These are phyloP conservation scores for Zancudomyces culisetae DNA, from an alignment of 371 early-diverging fungal species.

Conservation along the genomic window DNA sequence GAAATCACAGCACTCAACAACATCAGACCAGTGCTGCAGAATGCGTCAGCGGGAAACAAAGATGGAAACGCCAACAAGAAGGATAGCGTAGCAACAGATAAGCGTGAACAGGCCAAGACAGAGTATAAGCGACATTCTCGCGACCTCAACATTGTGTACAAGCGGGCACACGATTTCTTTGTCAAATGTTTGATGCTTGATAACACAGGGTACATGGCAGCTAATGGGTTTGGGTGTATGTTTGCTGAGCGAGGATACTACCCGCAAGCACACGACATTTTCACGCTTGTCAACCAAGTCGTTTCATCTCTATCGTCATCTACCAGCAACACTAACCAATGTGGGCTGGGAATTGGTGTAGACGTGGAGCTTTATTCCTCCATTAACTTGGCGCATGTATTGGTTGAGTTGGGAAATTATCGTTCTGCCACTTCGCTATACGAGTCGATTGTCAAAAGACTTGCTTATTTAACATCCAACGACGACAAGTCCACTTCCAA, in stretches of 20 bases:
- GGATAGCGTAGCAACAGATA: too few relatives aligned
- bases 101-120: slow-evolving; percentile 1
- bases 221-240: slow-evolving; percentile 58
- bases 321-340: slow-evolving; percentile 1
- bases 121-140: slow-evolving; percentile 46
- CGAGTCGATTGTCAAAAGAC: slow-evolving; percentile 15
- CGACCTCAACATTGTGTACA: slow-evolving; percentile 39
- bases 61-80: background rate
- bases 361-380: slow-evolving; percentile 4
- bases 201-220: slow-evolving; percentile 55
- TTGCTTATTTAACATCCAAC: slow-evolving; percentile 6
- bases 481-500: background rate
- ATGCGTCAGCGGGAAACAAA: background rate
- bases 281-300: slow-evolving; percentile 26
- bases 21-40: background rate
- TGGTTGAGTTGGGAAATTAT: slow-evolving; percentile 49
- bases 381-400: slow-evolving; percentile 61
- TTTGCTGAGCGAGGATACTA: slow-evolving; percentile 59
- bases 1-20: slow-evolving; percentile 5
- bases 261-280: too few relatives aligned
- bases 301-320: slow-evolving; percentile 12
- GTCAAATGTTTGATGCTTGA: slow-evolving; percentile 58
- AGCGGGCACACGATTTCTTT: slow-evolving; percentile 54
- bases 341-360: background rate
- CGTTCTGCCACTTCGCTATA: slow-evolving; percentile 39